Evolutionary conservation across 1,284 basidiomycete genomes (phyloP).

Genomic region (Moesziomyces sp.): DNA sequence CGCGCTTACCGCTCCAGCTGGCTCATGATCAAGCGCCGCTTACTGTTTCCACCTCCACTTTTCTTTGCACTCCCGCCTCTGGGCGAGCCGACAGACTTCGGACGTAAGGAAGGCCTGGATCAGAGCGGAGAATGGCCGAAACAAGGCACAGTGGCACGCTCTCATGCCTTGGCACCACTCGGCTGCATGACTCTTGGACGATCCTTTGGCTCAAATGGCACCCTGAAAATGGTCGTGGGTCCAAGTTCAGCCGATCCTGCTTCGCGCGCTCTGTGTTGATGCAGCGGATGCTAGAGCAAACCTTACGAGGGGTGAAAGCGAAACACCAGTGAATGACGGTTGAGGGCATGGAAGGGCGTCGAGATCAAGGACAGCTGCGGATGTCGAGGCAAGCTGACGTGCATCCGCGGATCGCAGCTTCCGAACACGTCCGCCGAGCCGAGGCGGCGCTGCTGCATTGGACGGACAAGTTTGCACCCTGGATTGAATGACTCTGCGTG

Average conservation of each 20-base stretch:
- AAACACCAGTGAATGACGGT: too few species aligned
- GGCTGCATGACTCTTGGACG: neutral
- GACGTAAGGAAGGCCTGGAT: neutral
- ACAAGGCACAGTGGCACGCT: neutral
- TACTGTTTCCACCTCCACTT: neutral
- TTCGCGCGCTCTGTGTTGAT: too few species aligned
- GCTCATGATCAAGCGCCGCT: too few species aligned
- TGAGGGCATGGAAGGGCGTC: neutral
- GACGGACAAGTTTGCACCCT: neutral
- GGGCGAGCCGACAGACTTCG: neutral
- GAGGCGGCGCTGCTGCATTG: neutral
- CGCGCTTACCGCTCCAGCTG: too few species aligned
- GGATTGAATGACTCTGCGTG: neutral
- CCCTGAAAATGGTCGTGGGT: too few species aligned
- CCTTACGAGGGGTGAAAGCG: too few species aligned
- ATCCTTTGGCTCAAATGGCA: neutral
- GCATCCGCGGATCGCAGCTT: slow-evolving; percentile 11
- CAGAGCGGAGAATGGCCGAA: neutral
- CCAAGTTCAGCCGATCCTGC: too few species aligned
- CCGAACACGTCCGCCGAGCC: neutral
- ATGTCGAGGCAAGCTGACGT: neutral
- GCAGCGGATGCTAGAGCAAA: too few species aligned
- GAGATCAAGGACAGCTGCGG: neutral
- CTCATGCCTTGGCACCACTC: neutral
- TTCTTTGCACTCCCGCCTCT: neutral